These are phyloP conservation scores for Termitomyces eurrhizus DNA, from an alignment of 768 basidiomycete species.

Conservation along the genomic window DNA sequence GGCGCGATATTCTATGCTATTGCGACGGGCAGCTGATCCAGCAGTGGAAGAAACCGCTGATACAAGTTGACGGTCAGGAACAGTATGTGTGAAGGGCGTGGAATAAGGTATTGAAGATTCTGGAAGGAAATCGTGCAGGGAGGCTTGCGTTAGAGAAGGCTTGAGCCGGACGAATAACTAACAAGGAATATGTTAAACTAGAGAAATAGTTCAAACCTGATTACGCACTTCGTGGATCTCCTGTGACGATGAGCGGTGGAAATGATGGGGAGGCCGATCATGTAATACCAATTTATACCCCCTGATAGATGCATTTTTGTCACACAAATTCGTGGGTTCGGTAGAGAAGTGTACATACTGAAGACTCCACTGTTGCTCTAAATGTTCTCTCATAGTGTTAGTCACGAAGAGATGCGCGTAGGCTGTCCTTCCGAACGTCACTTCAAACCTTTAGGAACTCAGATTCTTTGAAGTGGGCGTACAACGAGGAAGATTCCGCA, in stretches of 20 bases:
- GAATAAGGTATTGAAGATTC: constrained; percentile 48
- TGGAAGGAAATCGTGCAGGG: constrained; percentile 51
- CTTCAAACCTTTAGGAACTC: constrained; percentile 65
- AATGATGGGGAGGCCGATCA: constrained; percentile 87
- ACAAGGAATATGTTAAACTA: constrained; percentile 1
- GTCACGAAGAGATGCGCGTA: constrained; percentile 95
- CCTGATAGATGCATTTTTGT: constrained; percentile 33
- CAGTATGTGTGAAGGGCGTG: constrained; percentile 55
- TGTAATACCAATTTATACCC: constrained; percentile 77
- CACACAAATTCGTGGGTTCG: not conserved
- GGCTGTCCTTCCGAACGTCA: constrained; percentile 71
- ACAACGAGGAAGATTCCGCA: constrained; percentile 26
- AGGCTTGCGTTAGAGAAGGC: constrained; percentile 28
- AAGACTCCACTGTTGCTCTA: constrained; percentile 72
- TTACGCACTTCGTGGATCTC: constrained; percentile 71
- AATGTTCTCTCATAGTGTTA: constrained; percentile 70
- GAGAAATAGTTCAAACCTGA: not conserved
- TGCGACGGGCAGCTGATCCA: constrained; percentile 10
- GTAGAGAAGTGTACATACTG: constrained; percentile 44
- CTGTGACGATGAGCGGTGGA: constrained; percentile 63
- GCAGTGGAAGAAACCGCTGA: constrained; percentile 6
- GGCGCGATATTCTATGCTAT: constrained; percentile 14
- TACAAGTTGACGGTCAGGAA: constrained; percentile 21
- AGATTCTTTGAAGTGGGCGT: not conserved
- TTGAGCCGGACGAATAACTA: constrained; percentile 53